These are phyloP conservation scores for Scheffersomyces lignosus DNA, from an alignment of 805 yeast species.

Conservation along the genomic window DNA sequence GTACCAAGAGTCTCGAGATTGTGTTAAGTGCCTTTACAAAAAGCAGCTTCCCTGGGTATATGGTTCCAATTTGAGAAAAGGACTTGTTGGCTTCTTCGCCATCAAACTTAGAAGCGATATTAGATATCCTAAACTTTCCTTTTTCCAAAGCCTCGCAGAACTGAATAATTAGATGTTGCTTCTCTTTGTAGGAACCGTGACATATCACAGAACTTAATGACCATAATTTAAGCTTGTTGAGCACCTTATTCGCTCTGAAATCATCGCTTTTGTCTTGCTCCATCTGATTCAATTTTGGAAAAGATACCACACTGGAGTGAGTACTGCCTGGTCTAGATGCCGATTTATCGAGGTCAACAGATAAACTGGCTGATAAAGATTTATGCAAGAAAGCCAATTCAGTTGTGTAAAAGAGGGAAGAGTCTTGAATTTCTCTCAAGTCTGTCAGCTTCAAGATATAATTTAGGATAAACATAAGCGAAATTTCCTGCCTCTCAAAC, in stretches of 20 bases:
- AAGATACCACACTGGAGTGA: constrained; percentile 18
- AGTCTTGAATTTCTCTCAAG: constrained; percentile 13
- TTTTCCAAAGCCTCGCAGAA: constrained; percentile 16
- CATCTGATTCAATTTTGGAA: constrained; percentile 6
- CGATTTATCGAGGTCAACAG: constrained; percentile 23
- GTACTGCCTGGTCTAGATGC: constrained; percentile 22
- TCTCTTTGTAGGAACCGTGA: constrained; percentile 33
- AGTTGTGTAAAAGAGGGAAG: constrained; percentile 10
- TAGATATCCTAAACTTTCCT: constrained; percentile 7
- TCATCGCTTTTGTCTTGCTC: constrained; percentile 8
- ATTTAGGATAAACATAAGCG: constrained; percentile 27
- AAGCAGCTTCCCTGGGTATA: neutral
- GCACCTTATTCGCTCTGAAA: constrained; percentile 3
- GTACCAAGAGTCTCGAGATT: neutral
- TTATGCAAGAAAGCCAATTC: constrained; percentile 19
- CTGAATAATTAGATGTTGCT: constrained; percentile 18
- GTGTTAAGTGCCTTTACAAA: neutral
- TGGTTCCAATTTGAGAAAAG: constrained; percentile 8
- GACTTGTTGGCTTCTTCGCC: constrained; percentile 8
- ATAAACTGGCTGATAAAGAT: constrained; percentile 20
- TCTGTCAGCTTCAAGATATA: constrained; percentile 18
- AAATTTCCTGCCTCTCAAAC: constrained; percentile 28
- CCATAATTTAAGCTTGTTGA: constrained; percentile 7
- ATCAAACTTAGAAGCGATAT: constrained; percentile 4
- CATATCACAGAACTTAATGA: constrained; percentile 22